Percentiles rank a stretch among this genome's conserved stretches.
phyloP scores from a whole-genome alignment of 139 green algal species.

The Chlamydomonas schloesseri region DNA sequence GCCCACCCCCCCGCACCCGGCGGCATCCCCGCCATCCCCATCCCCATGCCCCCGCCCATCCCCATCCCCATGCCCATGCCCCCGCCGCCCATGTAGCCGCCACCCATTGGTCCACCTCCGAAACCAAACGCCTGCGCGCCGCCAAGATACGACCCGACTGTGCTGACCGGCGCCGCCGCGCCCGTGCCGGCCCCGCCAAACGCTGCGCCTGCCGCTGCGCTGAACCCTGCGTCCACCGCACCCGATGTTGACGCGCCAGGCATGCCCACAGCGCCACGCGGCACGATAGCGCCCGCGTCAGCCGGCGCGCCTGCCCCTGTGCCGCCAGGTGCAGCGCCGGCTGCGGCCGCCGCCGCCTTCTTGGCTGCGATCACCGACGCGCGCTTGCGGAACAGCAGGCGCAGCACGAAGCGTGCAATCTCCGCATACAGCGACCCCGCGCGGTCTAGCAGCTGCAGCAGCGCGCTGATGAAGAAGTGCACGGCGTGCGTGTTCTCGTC shows the following conservation, averaged over 20 bases:
- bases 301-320: no score
- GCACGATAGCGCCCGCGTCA: background rate
- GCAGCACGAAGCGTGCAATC: conserved; percentile 93
- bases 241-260: background rate
- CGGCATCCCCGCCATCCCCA: background rate
- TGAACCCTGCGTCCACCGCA: background rate
- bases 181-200: background rate
- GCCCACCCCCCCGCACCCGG: conserved; percentile 3
- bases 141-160: background rate
- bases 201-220: background rate
- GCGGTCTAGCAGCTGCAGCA: conserved; percentile 96
- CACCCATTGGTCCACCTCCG: background rate
- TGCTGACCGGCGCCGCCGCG: background rate
- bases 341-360: background rate
- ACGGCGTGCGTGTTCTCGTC: conserved; percentile 98
- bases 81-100: no score
- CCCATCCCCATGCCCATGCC: background rate
- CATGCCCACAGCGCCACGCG: background rate
- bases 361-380: background rate
- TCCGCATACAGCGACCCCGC: conserved; percentile 95
- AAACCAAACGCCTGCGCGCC: conserved; percentile 1
- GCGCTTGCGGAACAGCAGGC: conserved; percentile 76
- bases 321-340: background rate
- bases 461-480: conserved; percentile 97
- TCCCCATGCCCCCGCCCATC: background rate